Conservation (phyloP, 1,284 basidiomycete genomes). For the Puccinia sorghi region DNA sequence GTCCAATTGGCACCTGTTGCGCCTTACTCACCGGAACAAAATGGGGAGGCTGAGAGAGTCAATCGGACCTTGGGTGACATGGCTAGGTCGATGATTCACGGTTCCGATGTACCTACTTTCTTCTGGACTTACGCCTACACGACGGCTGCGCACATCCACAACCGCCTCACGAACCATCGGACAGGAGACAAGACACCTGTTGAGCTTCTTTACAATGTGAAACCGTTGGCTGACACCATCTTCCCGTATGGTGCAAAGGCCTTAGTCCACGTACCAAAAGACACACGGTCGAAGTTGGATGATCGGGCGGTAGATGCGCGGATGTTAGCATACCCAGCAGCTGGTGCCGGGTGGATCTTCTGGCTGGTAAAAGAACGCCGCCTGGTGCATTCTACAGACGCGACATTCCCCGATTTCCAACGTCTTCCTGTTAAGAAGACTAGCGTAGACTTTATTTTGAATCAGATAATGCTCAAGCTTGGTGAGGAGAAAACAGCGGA, state of each 20-base stretch:
- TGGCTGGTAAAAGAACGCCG: neutral
- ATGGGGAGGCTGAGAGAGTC: conserved; percentile 12
- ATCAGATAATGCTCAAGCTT: neutral
- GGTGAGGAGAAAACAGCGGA: neutral
- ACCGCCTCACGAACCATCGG: neutral
- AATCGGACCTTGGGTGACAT: conserved; percentile 18
- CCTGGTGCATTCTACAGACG: neutral
- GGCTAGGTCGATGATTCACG: neutral
- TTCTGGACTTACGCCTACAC: conserved; percentile 13
- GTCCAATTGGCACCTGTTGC: neutral
- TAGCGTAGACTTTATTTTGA: neutral
- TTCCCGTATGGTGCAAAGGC: conserved; percentile 6
- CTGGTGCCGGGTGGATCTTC: neutral
- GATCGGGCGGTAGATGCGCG: neutral
- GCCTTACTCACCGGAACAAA: neutral
- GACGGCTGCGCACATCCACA: conserved; percentile 19
- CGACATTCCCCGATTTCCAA: conserved; percentile 1
- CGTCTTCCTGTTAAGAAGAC: conserved; percentile 6
- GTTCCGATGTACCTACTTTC: no score
- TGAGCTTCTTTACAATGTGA: neutral
- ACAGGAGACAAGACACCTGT: neutral
- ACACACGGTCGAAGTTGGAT: neutral
- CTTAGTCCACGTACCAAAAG: conserved; percentile 6
- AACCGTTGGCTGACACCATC: neutral
- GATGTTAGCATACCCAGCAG: neutral